Base-by-base conservation (phyloP, 768 basidiomycete species). In the Auricularia cornea region DNA sequence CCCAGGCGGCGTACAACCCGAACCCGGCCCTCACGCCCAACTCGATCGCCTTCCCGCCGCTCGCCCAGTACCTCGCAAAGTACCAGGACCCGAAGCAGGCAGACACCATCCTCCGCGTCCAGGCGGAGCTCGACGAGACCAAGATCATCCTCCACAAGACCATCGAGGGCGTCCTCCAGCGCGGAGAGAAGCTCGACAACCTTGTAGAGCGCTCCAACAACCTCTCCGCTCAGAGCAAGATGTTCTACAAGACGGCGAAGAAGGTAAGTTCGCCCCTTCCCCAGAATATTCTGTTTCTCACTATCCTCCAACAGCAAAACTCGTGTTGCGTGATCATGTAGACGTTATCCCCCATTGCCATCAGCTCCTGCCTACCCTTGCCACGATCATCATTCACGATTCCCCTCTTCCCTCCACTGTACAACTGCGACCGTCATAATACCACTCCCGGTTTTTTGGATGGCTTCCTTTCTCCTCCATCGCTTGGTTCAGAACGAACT, bases 241-340 rank as follows among this genome's bases (percentile, higher is more conserved):
- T 92, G 89, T 99, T 99, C 74, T 98, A 98, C 81, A 97, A 98
- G 88, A 97, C 95, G 8, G 94, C 96, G 2, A 98, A 98, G 89
- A 96, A 95, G 89, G 95, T 94, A 62, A 60, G 82, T 70, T 3
- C 12, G 23, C 59, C 32, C 23, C 23, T 11, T 30, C 31, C 14
- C 28, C n/a, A n/a, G n/a, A n/a, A 11, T 23, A 29, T 61, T 28
- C 64, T 23, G 28, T 40, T 40, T 6, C 48, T 30, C 44, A 56
- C 66, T 70, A 62, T 71, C 63, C 41, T 44, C 3, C 51, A 54
- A 32, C 72, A 94, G 92, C 93, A 96, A 92, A 97, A 97, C 77
- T 90, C 90, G 29, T 98, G 95, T 77, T 97, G 94, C 72, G 80
- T 91, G 65, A 78, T 96, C 8, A 38, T 38, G 35, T 38, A 38